Evolutionary conservation across 1,284 basidiomycete genomes (phyloP).

Genomic region (Hemileia vastatrix): DNA sequence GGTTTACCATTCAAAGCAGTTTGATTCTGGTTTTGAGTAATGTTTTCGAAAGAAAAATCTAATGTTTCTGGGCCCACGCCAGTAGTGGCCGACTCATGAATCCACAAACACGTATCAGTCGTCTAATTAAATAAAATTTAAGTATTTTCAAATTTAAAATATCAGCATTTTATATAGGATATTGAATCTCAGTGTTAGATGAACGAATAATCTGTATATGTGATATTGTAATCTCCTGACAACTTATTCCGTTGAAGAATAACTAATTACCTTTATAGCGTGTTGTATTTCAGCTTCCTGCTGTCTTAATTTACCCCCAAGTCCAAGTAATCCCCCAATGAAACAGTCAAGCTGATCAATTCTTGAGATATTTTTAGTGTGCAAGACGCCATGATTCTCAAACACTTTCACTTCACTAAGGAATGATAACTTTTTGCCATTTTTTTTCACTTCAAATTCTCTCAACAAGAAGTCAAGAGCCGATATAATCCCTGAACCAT

Average conservation of each 20-base stretch:
- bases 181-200: no score
- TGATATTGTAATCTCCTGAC: no score
- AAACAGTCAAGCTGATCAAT: constrained; percentile 50
- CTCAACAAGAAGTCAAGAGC: constrained; percentile 46
- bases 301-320: constrained; percentile 49
- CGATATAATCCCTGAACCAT: constrained; percentile 47
- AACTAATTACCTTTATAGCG: constrained; percentile 23
- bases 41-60: constrained; percentile 28
- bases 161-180: no score
- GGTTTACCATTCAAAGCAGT: background rate
- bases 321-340: constrained; percentile 51
- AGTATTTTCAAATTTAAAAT: no score
- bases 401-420: constrained; percentile 31
- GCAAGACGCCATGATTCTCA: background rate
- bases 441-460: constrained; percentile 46
- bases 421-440: constrained; percentile 42
- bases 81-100: constrained; percentile 42
- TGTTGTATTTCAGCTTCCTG: constrained; percentile 46
- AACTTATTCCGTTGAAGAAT: no score
- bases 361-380: no score
- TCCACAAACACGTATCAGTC: constrained; percentile 51
- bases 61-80: constrained; percentile 41
- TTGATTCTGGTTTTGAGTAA: background rate
- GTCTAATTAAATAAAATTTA: background rate
- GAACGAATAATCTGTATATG: no score